Evolutionary conservation across 1,284 basidiomycete species (phyloP), one percentile per base, ranked within the genome.

Genomic region (Sporisorium iseilematis-ciliati): DNA sequence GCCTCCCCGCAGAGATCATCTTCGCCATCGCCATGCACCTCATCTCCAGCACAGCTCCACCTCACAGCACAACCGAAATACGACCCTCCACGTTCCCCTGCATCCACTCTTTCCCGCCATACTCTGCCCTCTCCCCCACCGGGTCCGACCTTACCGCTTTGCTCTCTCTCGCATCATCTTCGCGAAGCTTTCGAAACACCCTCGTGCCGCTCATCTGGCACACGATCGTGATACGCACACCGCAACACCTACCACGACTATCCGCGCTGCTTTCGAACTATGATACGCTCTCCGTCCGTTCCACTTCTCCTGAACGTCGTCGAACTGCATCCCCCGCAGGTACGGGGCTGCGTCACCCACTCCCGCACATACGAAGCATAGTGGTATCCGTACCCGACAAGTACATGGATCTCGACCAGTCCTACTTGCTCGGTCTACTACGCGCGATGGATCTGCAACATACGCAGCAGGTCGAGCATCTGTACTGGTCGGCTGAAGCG

Each of bases 361-460:
- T 60, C 2, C 53, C 60, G 4, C 52, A 63, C 31, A 53, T 72
- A 21, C 35, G 51, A 12, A 48, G 53, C 29, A 63, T 72, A 33
- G 21, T 59, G 14, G 50, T 66, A 14, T 41, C 52, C 3, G 25
- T 72, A 1, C 64, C 69, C 7, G 69, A 72, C 42, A 57, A 61
- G 12, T 72, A 72, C 33, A 51, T 59, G 23, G 56, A 65, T 29
- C 41, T 72, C 8, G 69, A 72, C 38, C 69, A 72, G 21, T 43
- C 55, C 0, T 63, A 35, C 23, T 57, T 72, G n/a, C 59, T 72
- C 10, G 42, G 46, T 2, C 35, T 72, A 8, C 59, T 72, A 7
- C 63, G 69, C 0, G 56, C 67, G 0, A 60, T 70, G 63, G 50
- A 65, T 33, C 43, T 63, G 2, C 10, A 59, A 0, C 50, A 46